Evolutionary conservation across 1,284 basidiomycete genomes (phyloP), one percentile per base, ranked within the genome.

Genomic region (Cronartium quercuum): DNA sequence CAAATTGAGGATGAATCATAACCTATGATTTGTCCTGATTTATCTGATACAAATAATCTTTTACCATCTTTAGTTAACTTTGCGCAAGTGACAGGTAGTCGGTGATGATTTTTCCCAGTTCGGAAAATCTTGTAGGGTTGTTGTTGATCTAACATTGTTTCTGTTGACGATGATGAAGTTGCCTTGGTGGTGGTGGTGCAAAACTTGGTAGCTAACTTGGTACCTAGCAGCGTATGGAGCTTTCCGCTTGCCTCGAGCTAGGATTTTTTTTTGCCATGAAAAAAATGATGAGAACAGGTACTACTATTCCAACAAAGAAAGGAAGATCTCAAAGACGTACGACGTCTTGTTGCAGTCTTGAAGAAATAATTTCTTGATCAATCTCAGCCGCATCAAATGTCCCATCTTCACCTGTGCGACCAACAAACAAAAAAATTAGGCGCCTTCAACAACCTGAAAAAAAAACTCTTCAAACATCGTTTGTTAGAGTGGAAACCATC

Each of bases 221-320:
- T 62, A 24, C 74, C 76, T 55, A 80, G 70, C 38, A 78, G 81
- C 1, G 78, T 78, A 78, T 83, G 82, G 41, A 83, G 82, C 13
- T 78, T 78, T 12, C 82, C 82, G 65, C 82, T 71, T 21, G 68
- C 78, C 76, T 83, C 82, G 68, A 82, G 81, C 82, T 83, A 66
- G 18, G 2, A 6, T 24, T n/a, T n/a, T n/a, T n/a, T n/a, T n/a
- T n/a, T n/a, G n/a, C n/a, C n/a, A n/a, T n/a, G n/a, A 13, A 7
- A 13, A 35, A 29, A 21, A 35, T 5, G 10, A 4, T 47, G 15
- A 38, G n/a, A n/a, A n/a, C n/a, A n/a, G n/a, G n/a, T n/a, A 66
- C 37, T 12, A 21, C 13, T 64, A 15, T 18, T 44, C n/a, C 37
- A 21, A 44, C 4, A 41, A 18, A 40, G 18, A n/a, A 47, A 60